phyloP scores from a whole-genome alignment of 257 asterid genomes.

The Lantana camara region DNA sequence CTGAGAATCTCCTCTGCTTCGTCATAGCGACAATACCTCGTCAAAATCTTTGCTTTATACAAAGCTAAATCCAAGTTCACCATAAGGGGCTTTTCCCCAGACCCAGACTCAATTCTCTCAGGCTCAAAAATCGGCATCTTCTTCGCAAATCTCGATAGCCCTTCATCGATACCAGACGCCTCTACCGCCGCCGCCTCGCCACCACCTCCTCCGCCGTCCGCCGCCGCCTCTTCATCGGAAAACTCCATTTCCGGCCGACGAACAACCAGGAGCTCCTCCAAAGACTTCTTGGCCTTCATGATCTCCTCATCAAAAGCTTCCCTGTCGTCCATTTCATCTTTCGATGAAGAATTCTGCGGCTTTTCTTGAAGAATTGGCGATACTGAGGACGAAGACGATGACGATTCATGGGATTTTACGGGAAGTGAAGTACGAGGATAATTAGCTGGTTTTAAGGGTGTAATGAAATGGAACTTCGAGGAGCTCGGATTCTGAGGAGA shows the following conservation, averaged over 20 bases:
- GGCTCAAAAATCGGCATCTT: slow-evolving; percentile 96
- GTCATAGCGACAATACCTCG: slow-evolving; percentile 53
- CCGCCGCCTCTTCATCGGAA: slow-evolving; percentile 32
- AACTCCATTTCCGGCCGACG: slow-evolving; percentile 82
- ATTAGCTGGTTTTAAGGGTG: slow-evolving; percentile 45
- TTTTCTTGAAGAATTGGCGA: slow-evolving; percentile 65
- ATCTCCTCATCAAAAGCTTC: slow-evolving; percentile 60
- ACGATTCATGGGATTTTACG: slow-evolving; percentile 52
- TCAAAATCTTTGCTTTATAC: slow-evolving; percentile 73
- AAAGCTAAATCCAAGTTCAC: slow-evolving; percentile 91
- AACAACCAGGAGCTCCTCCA: slow-evolving; percentile 79
- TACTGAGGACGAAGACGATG: slow-evolving; percentile 29
- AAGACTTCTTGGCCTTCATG: slow-evolving; percentile 62
- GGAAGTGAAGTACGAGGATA: slow-evolving; percentile 41
- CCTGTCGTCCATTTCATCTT: slow-evolving; percentile 35
- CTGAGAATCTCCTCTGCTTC: slow-evolving; percentile 81
- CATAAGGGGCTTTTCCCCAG: slow-evolving; percentile 64
- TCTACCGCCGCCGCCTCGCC: slow-evolving; percentile 14
- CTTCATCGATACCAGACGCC: slow-evolving; percentile 56
- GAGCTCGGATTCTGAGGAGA: slow-evolving; percentile 52
- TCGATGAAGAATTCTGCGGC: slow-evolving; percentile 35
- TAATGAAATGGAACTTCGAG: slow-evolving; percentile 42
- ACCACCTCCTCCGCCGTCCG: slow-evolving; percentile 11
- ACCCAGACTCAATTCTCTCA: slow-evolving; percentile 45
- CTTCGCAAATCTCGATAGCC: slow-evolving; percentile 65